Conservation (phyloP, 441 rosid genomes). For the Aleurites moluccanus region DNA sequence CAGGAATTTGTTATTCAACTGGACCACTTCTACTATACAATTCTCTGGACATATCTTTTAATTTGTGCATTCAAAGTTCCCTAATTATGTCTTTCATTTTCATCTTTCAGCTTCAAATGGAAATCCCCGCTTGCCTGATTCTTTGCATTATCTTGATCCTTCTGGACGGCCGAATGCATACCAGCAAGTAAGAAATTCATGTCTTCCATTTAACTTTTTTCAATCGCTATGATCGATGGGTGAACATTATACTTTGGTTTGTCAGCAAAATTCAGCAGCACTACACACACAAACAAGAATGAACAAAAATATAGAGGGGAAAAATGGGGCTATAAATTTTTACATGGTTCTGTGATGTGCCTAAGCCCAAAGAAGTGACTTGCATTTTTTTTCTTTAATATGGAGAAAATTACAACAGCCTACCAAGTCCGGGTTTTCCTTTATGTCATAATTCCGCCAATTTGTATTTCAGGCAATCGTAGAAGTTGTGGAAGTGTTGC, state of each 20-base stretch:
- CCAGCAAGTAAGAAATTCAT: slow-evolving; percentile 58
- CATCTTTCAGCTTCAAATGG: slow-evolving; percentile 83
- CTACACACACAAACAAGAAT: background rate
- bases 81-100: slow-evolving; percentile 18
- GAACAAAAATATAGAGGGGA: background rate
- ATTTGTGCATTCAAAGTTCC: background rate
- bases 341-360: background rate
- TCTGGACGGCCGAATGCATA: slow-evolving; percentile 81
- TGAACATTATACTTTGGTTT: background rate
- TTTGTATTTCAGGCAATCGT: slow-evolving; percentile 60
- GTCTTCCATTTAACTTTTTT: background rate
- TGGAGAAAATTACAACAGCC: background rate
- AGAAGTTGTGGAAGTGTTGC: slow-evolving; percentile 92
- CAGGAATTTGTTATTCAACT: slow-evolving; percentile 1
- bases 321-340: background rate
- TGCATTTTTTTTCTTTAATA: too few species aligned
- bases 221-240: background rate
- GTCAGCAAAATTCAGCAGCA: background rate
- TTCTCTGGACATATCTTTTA: background rate
- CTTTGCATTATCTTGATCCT: slow-evolving; percentile 89
- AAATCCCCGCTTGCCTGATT: slow-evolving; percentile 94
- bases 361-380: background rate
- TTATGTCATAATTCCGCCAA: background rate
- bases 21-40: background rate
- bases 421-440: background rate